These are phyloP conservation scores for Trametes gibbosa DNA, from an alignment of 768 basidiomycete genomes.

Conservation along the genomic window DNA sequence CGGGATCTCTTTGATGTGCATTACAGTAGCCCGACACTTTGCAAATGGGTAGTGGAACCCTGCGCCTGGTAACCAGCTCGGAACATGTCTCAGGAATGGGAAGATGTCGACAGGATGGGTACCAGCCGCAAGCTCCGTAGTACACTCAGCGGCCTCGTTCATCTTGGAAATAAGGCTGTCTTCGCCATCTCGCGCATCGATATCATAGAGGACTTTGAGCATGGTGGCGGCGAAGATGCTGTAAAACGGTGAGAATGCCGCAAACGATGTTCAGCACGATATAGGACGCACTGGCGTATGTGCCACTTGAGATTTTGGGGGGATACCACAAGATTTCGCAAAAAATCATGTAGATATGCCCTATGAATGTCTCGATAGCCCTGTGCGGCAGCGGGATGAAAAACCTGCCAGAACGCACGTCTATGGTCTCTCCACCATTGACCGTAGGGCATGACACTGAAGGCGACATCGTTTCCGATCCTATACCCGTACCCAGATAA, in stretches of 20 bases:
- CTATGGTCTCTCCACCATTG: conserved; percentile 12
- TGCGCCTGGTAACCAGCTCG: conserved; percentile 27
- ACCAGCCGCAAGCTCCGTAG: background rate
- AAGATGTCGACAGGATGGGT: background rate
- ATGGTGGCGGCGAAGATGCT: conserved; percentile 15
- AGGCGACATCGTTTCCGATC: background rate
- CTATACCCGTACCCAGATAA: background rate
- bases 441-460: conserved; percentile 7
- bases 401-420: conserved; percentile 13
- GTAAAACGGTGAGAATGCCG: background rate
- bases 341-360: background rate
- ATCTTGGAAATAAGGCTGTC: background rate
- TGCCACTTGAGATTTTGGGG: conserved; percentile 3
- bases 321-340: background rate
- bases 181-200: conserved; percentile 5
- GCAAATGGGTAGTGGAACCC: conserved; percentile 16
- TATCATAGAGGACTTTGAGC: conserved; percentile 12
- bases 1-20: background rate
- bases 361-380: background rate
- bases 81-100: conserved; percentile 18
- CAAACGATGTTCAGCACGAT: background rate
- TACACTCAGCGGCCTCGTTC: background rate
- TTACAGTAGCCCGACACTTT: background rate
- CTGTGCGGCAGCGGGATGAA: background rate
- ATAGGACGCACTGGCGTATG: conserved; percentile 4